These are phyloP conservation scores for Phaeotremella skinneri DNA, from an alignment of 768 basidiomycete species.

Conservation along the genomic window DNA sequence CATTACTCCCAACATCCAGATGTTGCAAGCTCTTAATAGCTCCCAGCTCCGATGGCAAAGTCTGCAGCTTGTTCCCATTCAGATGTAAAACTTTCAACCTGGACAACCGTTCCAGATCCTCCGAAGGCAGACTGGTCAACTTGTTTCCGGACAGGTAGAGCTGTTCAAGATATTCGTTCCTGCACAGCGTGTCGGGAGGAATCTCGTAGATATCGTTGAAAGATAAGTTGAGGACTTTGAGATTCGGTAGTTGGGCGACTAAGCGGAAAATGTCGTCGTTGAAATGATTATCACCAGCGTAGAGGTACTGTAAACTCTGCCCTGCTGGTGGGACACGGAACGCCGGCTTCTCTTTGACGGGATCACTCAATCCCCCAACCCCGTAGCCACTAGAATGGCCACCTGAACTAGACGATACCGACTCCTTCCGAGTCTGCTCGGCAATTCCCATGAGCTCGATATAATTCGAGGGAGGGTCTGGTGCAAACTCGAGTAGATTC, in stretches of 20 bases:
- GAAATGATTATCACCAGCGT: slow-evolving; percentile 84
- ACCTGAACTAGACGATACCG: background rate
- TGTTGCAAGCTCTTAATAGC: slow-evolving; percentile 74
- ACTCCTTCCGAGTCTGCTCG: background rate
- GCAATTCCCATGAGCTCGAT: slow-evolving; percentile 20
- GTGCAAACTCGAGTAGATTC: slow-evolving; percentile 67
- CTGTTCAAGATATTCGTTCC: slow-evolving; percentile 68
- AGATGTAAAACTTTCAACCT: slow-evolving; percentile 73
- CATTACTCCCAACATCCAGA: slow-evolving; percentile 90
- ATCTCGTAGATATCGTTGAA: slow-evolving; percentile 94
- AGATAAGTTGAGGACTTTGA: slow-evolving; percentile 81
- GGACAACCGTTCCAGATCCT: slow-evolving; percentile 73
- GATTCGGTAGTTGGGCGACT: slow-evolving; percentile 70
- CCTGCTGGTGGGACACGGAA: slow-evolving; percentile 59
- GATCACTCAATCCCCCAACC: too few relatives aligned
- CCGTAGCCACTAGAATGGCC: background rate
- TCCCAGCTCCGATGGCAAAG: slow-evolving; percentile 82
- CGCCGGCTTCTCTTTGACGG: background rate
- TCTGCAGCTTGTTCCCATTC: slow-evolving; percentile 91
- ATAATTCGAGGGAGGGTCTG: slow-evolving; percentile 59
- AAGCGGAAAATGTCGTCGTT: slow-evolving; percentile 74
- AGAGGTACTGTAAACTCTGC: slow-evolving; percentile 70
- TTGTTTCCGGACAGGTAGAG: slow-evolving; percentile 95
- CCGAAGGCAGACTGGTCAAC: slow-evolving; percentile 80
- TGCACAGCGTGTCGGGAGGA: slow-evolving; percentile 71